Evolutionary conservation across 2,329 filamentous ascomycete genomes (phyloP).

Genomic region (Colletotrichum trifolii): DNA sequence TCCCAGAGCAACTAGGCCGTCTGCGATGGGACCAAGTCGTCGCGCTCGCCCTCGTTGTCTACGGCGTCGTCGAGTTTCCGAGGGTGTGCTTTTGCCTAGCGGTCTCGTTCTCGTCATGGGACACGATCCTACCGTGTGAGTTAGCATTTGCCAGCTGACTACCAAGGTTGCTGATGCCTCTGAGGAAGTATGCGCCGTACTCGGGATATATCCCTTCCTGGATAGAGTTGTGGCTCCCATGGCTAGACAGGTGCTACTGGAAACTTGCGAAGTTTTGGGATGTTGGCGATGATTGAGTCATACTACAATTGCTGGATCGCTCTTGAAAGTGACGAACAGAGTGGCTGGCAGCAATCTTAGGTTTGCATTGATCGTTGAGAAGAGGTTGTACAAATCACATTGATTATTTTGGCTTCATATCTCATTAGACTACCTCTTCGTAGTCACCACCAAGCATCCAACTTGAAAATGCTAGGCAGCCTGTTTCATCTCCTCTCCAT

Average conservation of each 20-base stretch:
- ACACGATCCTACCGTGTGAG: background rate
- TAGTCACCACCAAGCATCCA: constrained; percentile 21
- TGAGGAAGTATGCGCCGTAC: constrained; percentile 6
- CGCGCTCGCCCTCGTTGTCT: background rate
- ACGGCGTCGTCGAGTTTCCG: constrained; percentile 13
- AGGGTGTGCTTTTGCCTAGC: constrained; percentile 13
- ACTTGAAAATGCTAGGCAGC: no score
- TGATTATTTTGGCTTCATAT: background rate
- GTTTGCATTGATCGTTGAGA: no score
- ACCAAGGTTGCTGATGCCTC: background rate
- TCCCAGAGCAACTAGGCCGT: background rate
- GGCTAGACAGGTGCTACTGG: background rate
- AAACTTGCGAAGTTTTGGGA: background rate
- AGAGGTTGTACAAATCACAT: background rate
- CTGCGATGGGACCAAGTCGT: constrained; percentile 4
- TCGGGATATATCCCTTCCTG: constrained; percentile 21
- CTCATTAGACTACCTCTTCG: constrained; percentile 28
- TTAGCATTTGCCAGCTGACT: background rate
- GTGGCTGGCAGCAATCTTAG: background rate
- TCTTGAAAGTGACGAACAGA: background rate
- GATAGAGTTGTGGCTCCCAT: background rate
- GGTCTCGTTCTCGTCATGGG: constrained; percentile 8
- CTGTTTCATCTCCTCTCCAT: constrained; percentile 2
- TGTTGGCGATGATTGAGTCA: background rate
- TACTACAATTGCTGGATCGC: fast-evolving